These are phyloP conservation scores for Catunica adiposa DNA, from an alignment of 2,329 filamentous ascomycete species.

Conservation along the genomic window DNA sequence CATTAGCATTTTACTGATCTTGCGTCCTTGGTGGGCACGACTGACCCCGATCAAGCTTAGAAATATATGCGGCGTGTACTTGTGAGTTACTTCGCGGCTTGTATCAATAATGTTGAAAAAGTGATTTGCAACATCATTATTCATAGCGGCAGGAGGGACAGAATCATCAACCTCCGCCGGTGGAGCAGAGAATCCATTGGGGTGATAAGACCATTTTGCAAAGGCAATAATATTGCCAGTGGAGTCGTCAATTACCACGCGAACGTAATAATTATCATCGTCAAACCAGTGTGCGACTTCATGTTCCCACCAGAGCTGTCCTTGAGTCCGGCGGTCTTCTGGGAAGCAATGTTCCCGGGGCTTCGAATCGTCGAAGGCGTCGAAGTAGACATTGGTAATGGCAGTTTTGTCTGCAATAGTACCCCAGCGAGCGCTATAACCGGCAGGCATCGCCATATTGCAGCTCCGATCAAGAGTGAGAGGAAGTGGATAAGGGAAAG, in stretches of 20 bases:
- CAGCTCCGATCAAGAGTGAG: not conserved
- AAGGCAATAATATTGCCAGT: conserved; percentile 11
- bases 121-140: conserved; percentile 7
- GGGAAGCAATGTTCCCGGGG: conserved; percentile 12
- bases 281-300: conserved; percentile 10
- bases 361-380: conserved; percentile 9
- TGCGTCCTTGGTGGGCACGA: conserved; percentile 5
- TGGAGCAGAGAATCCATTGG: conserved; percentile 5
- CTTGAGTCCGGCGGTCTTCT: not conserved
- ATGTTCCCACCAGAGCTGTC: conserved; percentile 8
- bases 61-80: conserved; percentile 10
- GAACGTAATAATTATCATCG: conserved; percentile 11
- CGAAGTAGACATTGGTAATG: conserved; percentile 11
- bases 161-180: not conserved
- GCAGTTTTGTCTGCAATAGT: conserved; percentile 5
- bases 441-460: not conserved
- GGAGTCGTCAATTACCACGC: not conserved
- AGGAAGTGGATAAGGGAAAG: not conserved
- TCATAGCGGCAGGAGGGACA: not conserved
- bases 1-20: conserved; percentile 7
- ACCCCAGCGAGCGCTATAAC: conserved; percentile 11
- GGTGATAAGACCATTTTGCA: conserved; percentile 14
- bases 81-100: conserved; percentile 11
- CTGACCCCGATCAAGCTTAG: conserved; percentile 12
- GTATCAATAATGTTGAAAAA: conserved; percentile 12